phyloP scores from a whole-genome alignment of 208 protist genomes.

The Trypanosoma congolense region DNA sequence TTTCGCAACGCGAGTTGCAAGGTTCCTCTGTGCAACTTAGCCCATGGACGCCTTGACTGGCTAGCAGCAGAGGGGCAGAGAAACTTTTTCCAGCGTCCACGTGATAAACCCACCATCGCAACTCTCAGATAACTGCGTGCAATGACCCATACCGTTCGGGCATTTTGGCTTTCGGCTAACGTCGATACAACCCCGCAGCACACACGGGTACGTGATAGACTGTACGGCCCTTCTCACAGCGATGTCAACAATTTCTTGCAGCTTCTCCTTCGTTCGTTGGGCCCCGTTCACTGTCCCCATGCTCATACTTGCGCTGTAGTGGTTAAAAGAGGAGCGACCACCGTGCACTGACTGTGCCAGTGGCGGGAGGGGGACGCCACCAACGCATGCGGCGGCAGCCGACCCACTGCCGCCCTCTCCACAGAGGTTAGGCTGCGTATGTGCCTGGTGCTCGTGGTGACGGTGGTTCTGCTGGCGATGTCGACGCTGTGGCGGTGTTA shows the following conservation, averaged over 20 bases:
- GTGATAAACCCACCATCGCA: conserved; percentile 11
- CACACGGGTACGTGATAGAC: conserved; percentile 66
- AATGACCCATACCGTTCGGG: conserved; percentile 2
- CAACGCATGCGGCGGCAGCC: neutral
- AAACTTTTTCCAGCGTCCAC: conserved; percentile 46
- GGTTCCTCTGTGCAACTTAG: neutral
- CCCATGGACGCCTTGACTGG: neutral
- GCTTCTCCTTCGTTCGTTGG: conserved; percentile 46
- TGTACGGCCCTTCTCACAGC: conserved; percentile 44
- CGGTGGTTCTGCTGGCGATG: neutral
- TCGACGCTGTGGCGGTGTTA: conserved; percentile 1
- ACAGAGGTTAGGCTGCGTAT: too few species aligned
- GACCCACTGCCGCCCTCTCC: neutral
- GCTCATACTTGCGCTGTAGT: neutral
- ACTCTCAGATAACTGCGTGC: neutral
- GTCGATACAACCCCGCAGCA: conserved; percentile 37
- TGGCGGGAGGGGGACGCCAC: conserved; percentile 1
- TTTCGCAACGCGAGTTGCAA: too few species aligned
- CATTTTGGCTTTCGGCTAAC: neutral
- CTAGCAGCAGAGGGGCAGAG: conserved; percentile 45
- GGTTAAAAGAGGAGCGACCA: neutral
- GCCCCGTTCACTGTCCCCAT: conserved; percentile 1
- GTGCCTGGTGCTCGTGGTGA: neutral
- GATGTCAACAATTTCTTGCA: conserved; percentile 66
- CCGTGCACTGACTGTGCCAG: neutral